Conservation (phyloP, 2,329 filamentous ascomycete species). For the Rachicladosporium sp. region DNA sequence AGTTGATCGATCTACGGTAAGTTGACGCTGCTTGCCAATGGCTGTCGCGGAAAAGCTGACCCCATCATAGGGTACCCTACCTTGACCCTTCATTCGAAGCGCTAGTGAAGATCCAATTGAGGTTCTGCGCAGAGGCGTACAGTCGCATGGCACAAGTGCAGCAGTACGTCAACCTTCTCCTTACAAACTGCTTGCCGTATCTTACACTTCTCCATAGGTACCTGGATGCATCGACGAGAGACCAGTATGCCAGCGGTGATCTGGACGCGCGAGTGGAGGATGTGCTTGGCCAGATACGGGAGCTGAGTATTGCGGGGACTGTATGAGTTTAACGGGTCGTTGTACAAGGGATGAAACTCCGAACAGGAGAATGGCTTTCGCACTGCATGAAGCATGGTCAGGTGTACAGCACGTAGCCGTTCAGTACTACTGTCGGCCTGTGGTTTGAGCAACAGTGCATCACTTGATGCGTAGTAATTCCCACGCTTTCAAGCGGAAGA, state of each 20-base stretch:
- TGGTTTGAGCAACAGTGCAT: too few relatives aligned
- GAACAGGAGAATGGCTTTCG: too few relatives aligned
- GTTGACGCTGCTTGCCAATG: slow-evolving; percentile 1
- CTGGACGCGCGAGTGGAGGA: slow-evolving; percentile 87
- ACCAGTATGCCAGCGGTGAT: slow-evolving; percentile 89
- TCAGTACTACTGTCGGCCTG: too few relatives aligned
- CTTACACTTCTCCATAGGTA: slow-evolving; percentile 10
- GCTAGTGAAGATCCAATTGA: slow-evolving; percentile 92
- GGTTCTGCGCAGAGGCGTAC: slow-evolving; percentile 97
- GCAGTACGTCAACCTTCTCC: slow-evolving; percentile 49
- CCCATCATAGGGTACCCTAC: slow-evolving; percentile 57
- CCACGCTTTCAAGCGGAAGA: too few relatives aligned
- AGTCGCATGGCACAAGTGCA: slow-evolving; percentile 97
- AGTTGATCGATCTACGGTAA: slow-evolving; percentile 79
- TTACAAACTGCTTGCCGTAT: neutral
- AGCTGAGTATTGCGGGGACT: slow-evolving; percentile 81
- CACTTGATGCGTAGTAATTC: too few relatives aligned
- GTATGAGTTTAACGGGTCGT: slow-evolving; percentile 29
- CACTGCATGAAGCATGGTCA: too few relatives aligned
- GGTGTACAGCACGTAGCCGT: too few relatives aligned
- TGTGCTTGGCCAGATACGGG: slow-evolving; percentile 90
- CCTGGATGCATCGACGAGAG: slow-evolving; percentile 83
- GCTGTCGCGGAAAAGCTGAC: slow-evolving; percentile 1
- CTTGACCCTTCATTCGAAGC: slow-evolving; percentile 95
- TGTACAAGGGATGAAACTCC: too few relatives aligned